Evolutionary conservation across 2,329 filamentous ascomycete species (phyloP).

Genomic region (Stemphylium beticola): DNA sequence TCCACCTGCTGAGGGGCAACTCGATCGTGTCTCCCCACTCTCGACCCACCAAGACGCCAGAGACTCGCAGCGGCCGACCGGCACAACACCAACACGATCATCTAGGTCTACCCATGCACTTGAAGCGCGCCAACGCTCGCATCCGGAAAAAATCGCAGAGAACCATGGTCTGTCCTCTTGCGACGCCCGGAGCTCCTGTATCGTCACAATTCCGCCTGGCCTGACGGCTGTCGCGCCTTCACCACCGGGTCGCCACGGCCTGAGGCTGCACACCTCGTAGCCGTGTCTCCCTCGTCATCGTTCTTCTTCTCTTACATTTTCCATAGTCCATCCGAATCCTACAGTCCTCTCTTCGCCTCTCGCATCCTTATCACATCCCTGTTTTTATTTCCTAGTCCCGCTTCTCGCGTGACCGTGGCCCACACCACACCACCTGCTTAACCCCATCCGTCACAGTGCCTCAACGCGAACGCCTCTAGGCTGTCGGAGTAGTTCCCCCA

Average conservation of each 20-base stretch:
- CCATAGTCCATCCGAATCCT: background rate
- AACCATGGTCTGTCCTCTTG: constrained; percentile 11
- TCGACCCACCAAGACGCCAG: constrained; percentile 20
- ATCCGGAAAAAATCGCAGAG: constrained; percentile 19
- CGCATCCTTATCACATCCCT: constrained; percentile 11
- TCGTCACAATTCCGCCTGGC: constrained; percentile 10
- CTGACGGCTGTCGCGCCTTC: constrained; percentile 8
- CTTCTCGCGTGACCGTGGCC: constrained; percentile 28
- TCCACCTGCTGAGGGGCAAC: constrained; percentile 1
- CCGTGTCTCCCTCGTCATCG: background rate
- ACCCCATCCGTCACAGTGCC: constrained; percentile 18
- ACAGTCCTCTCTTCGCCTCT: constrained; percentile 4
- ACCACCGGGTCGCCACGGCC: background rate
- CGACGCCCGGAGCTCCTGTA: constrained; percentile 5
- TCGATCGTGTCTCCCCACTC: constrained; percentile 10
- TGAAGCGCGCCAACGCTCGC: constrained; percentile 10
- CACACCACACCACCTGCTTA: constrained; percentile 23
- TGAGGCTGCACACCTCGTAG: background rate
- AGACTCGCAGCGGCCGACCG: constrained; percentile 2
- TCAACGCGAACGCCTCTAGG: constrained; percentile 10
- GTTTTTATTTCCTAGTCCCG: constrained; percentile 9
- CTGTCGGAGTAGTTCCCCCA: constrained; percentile 26
- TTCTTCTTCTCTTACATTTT: background rate
- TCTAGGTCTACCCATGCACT: constrained; percentile 17
- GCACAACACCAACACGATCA: constrained; percentile 3